Evolutionary conservation across 2,329 filamentous ascomycete species (phyloP).

Genomic region (Dryadomyces sulphureus): DNA sequence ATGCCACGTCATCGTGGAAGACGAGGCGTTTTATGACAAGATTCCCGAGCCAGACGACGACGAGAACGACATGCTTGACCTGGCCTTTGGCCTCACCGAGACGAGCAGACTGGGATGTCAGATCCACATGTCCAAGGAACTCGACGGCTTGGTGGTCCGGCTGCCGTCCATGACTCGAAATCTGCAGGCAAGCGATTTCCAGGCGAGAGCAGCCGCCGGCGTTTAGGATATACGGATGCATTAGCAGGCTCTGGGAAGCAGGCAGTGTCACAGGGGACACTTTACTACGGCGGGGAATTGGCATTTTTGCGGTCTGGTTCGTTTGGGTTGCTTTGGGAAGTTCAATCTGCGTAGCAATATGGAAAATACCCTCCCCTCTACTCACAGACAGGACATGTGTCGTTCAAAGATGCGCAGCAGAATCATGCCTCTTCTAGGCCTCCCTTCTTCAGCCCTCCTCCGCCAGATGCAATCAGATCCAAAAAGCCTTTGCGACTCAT

Average conservation of each 20-base stretch:
- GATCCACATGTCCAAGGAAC: slow-evolving; percentile 77
- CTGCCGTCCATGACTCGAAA: slow-evolving; percentile 92
- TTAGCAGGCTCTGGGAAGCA: no score
- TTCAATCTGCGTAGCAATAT: background rate
- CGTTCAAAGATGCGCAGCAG: no score
- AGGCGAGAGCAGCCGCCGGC: slow-evolving; percentile 14
- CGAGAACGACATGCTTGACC: slow-evolving; percentile 81
- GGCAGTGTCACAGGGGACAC: no score
- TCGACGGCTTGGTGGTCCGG: slow-evolving; percentile 74
- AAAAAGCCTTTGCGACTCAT: slow-evolving; percentile 96
- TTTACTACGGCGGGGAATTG: background rate
- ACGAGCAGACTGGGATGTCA: slow-evolving; percentile 76
- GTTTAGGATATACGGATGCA: background rate
- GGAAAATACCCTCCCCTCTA: background rate
- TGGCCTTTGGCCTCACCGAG: slow-evolving; percentile 81
- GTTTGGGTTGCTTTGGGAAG: background rate
- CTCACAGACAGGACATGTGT: no score
- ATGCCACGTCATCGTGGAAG: slow-evolving; percentile 74
- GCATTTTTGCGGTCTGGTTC: background rate
- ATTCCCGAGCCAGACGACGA: slow-evolving; percentile 68
- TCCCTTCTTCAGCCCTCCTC: slow-evolving; percentile 43
- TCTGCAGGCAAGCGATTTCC: slow-evolving; percentile 87
- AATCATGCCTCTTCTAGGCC: slow-evolving; percentile 40
- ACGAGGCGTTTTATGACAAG: slow-evolving; percentile 59
- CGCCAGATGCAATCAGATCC: slow-evolving; percentile 64